Conservation (phyloP, 768 basidiomycete genomes). For the Trametes cubensis region DNA sequence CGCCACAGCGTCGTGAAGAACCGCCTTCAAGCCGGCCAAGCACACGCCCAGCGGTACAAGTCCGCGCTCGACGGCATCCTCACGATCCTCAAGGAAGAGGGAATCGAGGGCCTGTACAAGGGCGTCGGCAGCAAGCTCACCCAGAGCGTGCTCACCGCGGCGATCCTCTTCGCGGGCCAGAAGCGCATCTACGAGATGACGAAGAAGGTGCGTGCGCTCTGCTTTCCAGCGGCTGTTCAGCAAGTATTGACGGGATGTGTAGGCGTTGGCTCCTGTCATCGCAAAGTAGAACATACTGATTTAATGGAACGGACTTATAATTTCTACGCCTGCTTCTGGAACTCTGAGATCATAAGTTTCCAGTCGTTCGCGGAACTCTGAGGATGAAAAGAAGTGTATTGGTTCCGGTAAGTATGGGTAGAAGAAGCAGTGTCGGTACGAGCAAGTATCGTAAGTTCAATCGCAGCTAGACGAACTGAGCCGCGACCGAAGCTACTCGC, state of each 20-base stretch:
- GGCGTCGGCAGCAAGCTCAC: slow-evolving; percentile 87
- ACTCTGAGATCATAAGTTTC: too few relatives aligned
- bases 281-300: neutral
- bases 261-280: slow-evolving; percentile 15
- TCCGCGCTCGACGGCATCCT: slow-evolving; percentile 78
- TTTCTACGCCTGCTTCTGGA: too few relatives aligned
- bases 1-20: slow-evolving; percentile 66
- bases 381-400: too few relatives aligned
- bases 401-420: too few relatives aligned
- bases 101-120: slow-evolving; percentile 80
- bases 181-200: slow-evolving; percentile 77
- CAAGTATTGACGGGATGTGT: neutral
- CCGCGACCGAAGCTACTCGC: too few relatives aligned
- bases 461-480: too few relatives aligned
- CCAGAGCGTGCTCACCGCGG: slow-evolving; percentile 91
- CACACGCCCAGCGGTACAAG: slow-evolving; percentile 67
- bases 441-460: too few relatives aligned
- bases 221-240: neutral
- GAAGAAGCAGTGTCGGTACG: too few relatives aligned
- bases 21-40: slow-evolving; percentile 75
- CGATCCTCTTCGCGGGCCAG: slow-evolving; percentile 91
- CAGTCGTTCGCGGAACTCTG: too few relatives aligned
- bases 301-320: too few relatives aligned
- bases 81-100: slow-evolving; percentile 78
- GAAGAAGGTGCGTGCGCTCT: slow-evolving; percentile 44